Conservation (phyloP, 228 moss, liverwort and hornwort genomes). For the Sphagnum fallax region DNA sequence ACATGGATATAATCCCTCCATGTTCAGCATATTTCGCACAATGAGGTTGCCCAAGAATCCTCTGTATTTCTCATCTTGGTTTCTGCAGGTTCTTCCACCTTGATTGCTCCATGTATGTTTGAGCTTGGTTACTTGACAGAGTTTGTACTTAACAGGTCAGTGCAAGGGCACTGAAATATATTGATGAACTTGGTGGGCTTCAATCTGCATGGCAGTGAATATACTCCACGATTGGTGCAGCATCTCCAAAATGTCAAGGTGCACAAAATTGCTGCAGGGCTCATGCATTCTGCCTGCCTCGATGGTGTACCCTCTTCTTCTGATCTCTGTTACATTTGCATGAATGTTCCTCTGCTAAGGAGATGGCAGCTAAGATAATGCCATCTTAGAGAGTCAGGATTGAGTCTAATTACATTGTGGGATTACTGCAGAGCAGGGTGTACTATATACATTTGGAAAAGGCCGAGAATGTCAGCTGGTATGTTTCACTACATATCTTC, state of each 20-base stretch:
- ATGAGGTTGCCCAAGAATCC: conserved; percentile 20
- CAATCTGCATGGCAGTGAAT: conserved; percentile 32
- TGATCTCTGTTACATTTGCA: not conserved
- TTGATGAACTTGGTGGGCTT: no score
- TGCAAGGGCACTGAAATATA: no score
- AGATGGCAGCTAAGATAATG: no score
- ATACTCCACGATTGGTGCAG: conserved; percentile 66
- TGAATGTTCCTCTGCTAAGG: not conserved
- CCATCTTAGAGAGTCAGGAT: no score
- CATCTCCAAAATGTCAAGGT: conserved; percentile 55
- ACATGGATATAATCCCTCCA: conserved; percentile 45
- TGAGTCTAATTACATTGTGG: not conserved
- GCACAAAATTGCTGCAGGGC: conserved; percentile 62
- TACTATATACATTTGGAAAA: conserved; percentile 75
- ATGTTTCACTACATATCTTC: conserved; percentile 1
- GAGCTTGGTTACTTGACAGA: no score
- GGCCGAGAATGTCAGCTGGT: conserved; percentile 94
- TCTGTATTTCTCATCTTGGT: no score
- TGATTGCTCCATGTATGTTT: no score
- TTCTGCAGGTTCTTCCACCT: no score
- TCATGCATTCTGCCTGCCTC: conserved; percentile 90
- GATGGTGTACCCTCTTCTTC: conserved; percentile 35
- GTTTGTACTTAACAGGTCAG: no score
- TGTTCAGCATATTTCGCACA: conserved; percentile 47
- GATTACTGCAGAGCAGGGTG: conserved; percentile 60